phyloP scores from a whole-genome alignment of 768 basidiomycete species.

The Hemileccinum rubropunctum region DNA sequence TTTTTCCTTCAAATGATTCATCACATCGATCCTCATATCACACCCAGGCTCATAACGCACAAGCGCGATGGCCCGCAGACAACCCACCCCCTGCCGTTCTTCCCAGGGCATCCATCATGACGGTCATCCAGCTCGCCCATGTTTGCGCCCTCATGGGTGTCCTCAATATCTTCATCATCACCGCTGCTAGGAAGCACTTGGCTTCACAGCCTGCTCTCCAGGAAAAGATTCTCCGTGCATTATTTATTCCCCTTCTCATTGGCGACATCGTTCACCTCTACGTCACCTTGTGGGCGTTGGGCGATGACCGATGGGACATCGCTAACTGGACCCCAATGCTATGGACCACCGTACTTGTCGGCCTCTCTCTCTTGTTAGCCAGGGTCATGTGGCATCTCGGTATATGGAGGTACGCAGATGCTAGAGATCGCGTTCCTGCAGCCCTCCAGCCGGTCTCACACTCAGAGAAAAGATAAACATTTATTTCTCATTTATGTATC shows the following conservation, averaged over 20 bases:
- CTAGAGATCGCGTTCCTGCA: conserved; percentile 56
- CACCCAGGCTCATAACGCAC: conserved; percentile 63
- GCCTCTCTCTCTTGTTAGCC: conserved; percentile 64
- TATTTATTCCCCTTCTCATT: conserved; percentile 65
- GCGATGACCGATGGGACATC: conserved; percentile 64
- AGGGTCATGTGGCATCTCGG: conserved; percentile 74
- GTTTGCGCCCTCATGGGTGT: conserved; percentile 73
- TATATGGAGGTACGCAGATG: conserved; percentile 68
- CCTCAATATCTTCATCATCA: conserved; percentile 65
- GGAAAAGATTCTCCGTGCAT: conserved; percentile 64
- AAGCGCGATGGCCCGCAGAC: conserved; percentile 67
- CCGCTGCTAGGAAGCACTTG: conserved; percentile 59
- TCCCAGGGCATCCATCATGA: conserved; percentile 63
- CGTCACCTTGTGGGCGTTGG: conserved; percentile 72
- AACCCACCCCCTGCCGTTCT: conserved; percentile 46
- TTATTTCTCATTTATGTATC: conserved; percentile 23
- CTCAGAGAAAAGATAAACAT: conserved; percentile 15
- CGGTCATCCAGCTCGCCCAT: conserved; percentile 72
- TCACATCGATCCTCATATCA: conserved; percentile 2
- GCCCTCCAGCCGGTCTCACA: neutral
- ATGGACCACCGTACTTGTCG: conserved; percentile 63
- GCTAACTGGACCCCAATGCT: conserved; percentile 65
- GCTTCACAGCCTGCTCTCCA: conserved; percentile 58
- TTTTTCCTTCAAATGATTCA: neutral
- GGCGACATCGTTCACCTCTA: conserved; percentile 67